Base-by-base conservation (phyloP, 73 alveolate genomes). In the Urostyla sp. region DNA sequence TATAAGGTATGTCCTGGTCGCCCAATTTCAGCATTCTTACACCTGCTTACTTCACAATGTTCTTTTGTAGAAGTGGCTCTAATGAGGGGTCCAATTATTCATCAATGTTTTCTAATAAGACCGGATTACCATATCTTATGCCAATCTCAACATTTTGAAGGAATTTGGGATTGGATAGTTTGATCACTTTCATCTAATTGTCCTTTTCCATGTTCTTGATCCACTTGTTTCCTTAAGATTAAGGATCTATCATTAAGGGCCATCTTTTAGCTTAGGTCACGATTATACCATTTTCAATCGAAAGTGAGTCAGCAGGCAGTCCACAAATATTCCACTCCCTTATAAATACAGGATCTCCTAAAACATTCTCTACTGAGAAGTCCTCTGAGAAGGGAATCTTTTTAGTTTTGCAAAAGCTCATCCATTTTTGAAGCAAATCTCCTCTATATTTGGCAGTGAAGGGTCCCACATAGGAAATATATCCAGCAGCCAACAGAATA, bases 171-270 rank as follows among this genome's bases (percentile, higher is more conserved):
- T 97, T 95, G 21, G 99, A 86, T 34, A 97, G 91, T 87, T 98
- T 98, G 85, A 95, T 95, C 53, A 92, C 91, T 81, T 97, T 76
- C 84, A 90, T 58, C 67, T 95, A 92, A 57, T 91, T 92, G 72
- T 95, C 98, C 92, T 92, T 94, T 89, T 94, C 99, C 93, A 96
- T 90, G 88, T 91, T 94, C 73, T 98, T 97, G 75, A 98, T 97
- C 99, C 99, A 98, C 44, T 97, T 97, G 94, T 98, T 98, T 5
- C 99, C 99, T 75, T 98, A 96, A 53, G 98, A 97, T 87, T 98
- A 99, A 0, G 99, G 99, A 76, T 98, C 99, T 32, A 98, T 98
- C 88, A 98, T 94, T 45, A 98, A 92, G 8, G 99, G 99, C 99
- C 99, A 98, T 75, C 99, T 95, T 67, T 98, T 94, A 20, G 99